A percentile compares a stretch with the other conserved stretches of the same genome.
phyloP scores from a whole-genome alignment of 169 alveolate species.

The Besnoitia besnoiti region DNA sequence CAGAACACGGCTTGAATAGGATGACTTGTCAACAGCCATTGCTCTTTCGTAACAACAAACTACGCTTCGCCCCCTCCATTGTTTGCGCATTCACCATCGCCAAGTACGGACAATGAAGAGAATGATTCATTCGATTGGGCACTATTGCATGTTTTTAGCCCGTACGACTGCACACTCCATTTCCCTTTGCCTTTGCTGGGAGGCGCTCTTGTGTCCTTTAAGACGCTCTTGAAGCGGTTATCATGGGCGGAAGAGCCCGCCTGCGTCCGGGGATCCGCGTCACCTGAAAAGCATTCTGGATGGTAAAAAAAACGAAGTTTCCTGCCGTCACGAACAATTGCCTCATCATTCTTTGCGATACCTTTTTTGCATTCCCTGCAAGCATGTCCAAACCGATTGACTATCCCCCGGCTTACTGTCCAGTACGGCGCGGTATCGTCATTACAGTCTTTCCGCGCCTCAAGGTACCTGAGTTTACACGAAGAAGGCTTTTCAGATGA shows the following conservation, averaged over 20 bases:
- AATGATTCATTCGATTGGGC: too few species aligned
- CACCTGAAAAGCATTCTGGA: conserved; percentile 2
- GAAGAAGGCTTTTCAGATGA: not conserved
- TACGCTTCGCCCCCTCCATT: too few species aligned
- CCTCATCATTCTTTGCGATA: not conserved
- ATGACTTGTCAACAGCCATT: too few species aligned
- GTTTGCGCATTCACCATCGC: too few species aligned
- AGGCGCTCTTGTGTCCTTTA: not conserved
- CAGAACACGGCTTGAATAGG: too few species aligned
- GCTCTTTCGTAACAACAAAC: too few species aligned
- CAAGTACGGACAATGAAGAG: too few species aligned
- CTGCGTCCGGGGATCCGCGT: conserved; percentile 31
- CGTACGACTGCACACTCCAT: not conserved
- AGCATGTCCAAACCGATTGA: conserved; percentile 9
- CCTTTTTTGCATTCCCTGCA: conserved; percentile 1
- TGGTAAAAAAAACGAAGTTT: not conserved
- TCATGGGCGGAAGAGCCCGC: not conserved
- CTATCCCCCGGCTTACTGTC: not conserved
- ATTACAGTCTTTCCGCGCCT: not conserved
- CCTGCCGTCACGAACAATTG: not conserved
- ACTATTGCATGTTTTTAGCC: not conserved
- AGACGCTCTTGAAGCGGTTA: not conserved
- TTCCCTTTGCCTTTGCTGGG: not conserved
- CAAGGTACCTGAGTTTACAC: not conserved
- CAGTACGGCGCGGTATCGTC: not conserved